Percentiles rank a stretch among this genome's conserved stretches.
Conservation (phyloP, 1,284 basidiomycete species). For the Sparassis latifolia region DNA sequence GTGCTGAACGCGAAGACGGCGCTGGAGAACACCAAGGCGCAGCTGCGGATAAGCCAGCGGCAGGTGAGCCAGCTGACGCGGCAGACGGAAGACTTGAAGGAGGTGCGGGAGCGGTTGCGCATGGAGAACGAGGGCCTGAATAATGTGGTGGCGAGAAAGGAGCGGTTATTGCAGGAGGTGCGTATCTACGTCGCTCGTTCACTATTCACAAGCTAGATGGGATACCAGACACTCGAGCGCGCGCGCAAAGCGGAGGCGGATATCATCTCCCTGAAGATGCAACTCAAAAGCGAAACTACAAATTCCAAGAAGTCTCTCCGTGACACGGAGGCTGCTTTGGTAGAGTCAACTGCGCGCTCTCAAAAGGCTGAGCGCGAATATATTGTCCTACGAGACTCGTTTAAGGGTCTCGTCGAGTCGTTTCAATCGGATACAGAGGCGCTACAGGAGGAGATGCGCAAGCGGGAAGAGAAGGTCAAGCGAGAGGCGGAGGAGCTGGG, state of each 20-base stretch:
- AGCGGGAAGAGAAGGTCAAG: conserved; percentile 58
- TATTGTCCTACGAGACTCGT: conserved; percentile 63
- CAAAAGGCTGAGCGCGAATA: conserved; percentile 78
- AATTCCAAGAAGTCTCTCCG: conserved; percentile 67
- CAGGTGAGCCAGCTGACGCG: conserved; percentile 75
- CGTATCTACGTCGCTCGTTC: conserved; percentile 12
- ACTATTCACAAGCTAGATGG: background rate
- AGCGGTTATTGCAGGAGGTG: conserved; percentile 77
- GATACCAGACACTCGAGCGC: conserved; percentile 61
- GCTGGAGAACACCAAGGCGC: conserved; percentile 76
- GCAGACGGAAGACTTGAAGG: conserved; percentile 81
- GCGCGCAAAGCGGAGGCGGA: conserved; percentile 79
- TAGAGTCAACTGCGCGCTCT: conserved; percentile 68
- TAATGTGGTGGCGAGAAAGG: conserved; percentile 81
- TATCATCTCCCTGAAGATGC: conserved; percentile 52
- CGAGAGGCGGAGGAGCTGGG: conserved; percentile 58
- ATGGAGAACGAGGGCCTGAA: conserved; percentile 82
- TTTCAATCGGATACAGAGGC: conserved; percentile 65
- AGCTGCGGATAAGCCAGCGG: conserved; percentile 70
- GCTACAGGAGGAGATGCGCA: conserved; percentile 63
- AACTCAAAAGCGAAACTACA: conserved; percentile 66
- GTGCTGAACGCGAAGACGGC: conserved; percentile 75
- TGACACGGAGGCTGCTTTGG: conserved; percentile 67
- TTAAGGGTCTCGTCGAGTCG: conserved; percentile 60
- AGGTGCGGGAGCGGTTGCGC: conserved; percentile 71